Conservation (phyloP, 345 rosid genomes). For the Pistacia integerrima region DNA sequence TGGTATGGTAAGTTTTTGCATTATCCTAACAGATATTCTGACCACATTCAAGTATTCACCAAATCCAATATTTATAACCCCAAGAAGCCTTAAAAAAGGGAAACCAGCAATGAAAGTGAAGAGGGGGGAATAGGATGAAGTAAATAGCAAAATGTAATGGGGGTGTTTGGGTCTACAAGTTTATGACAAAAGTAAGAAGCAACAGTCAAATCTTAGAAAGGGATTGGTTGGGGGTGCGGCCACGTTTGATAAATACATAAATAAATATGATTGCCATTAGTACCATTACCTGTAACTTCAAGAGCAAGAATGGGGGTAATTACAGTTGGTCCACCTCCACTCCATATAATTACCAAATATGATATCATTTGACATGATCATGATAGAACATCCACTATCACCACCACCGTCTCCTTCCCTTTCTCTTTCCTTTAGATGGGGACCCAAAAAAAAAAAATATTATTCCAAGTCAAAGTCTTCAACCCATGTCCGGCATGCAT, state of each 20-base stretch:
- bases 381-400: neutral
- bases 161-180: too few relatives aligned
- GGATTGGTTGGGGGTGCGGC: neutral
- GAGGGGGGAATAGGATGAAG: too few relatives aligned
- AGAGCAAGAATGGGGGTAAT: conserved; percentile 23
- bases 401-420: conserved; percentile 19
- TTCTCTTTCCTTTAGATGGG: neutral
- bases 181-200: too few relatives aligned
- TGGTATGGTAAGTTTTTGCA: too few relatives aligned
- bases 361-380: conserved; percentile 37
- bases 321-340: conserved; percentile 16
- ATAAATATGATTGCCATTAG: conserved; percentile 28
- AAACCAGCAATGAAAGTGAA: too few relatives aligned
- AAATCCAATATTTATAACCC: too few relatives aligned
- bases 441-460: conserved; percentile 11
- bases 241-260: conserved; percentile 13
- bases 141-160: too few relatives aligned
- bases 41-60: too few relatives aligned
- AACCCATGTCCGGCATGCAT: neutral
- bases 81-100: too few relatives aligned
- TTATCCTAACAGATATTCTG: too few relatives aligned
- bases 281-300: neutral
- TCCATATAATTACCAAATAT: conserved; percentile 21
- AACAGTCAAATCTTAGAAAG: neutral
- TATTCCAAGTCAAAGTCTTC: conserved; percentile 27